A percentile compares a stretch with the other conserved stretches of the same genome.
These are phyloP conservation scores for Melastoma candidum DNA, from an alignment of 441 rosid genomes.

Conservation along the genomic window DNA sequence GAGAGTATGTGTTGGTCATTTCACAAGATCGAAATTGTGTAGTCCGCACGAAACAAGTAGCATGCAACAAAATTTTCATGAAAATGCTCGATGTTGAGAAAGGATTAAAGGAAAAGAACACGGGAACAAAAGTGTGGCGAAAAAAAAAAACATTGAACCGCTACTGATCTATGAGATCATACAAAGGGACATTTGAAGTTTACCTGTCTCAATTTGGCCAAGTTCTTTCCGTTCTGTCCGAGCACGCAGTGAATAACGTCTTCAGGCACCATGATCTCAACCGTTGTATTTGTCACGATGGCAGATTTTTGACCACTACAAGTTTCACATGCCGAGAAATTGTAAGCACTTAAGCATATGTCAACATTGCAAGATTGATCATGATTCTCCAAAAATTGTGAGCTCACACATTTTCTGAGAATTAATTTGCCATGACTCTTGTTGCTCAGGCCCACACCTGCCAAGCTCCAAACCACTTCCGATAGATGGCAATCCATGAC, in stretches of 20 bases:
- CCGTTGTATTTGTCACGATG: conserved; percentile 71
- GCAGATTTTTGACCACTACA: conserved; percentile 73
- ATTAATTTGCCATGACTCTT: background rate
- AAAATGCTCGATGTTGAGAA: background rate
- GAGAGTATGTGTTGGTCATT: background rate
- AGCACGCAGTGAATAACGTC: conserved; percentile 59
- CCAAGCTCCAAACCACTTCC: conserved; percentile 53
- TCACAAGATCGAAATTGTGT: background rate
- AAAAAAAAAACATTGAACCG: too few species aligned
- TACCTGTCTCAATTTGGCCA: conserved; percentile 82
- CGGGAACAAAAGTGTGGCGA: background rate
- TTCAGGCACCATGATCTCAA: conserved; percentile 75
- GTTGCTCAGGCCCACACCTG: conserved; percentile 38
- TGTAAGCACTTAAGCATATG: background rate
- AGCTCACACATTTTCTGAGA: background rate
- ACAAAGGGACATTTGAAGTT: background rate
- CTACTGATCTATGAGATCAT: background rate
- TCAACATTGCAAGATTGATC: background rate
- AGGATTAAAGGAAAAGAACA: conserved; percentile 2
- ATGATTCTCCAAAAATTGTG: background rate
- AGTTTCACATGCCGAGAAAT: background rate
- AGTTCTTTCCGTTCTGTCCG: conserved; percentile 74
- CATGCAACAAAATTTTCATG: background rate
- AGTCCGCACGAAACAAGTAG: background rate
- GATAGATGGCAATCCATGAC: conserved; percentile 44